Evolutionary conservation across 225 moss, liverwort and hornwort genomes (phyloP).

Genomic region (Anthoceros angustus): DNA sequence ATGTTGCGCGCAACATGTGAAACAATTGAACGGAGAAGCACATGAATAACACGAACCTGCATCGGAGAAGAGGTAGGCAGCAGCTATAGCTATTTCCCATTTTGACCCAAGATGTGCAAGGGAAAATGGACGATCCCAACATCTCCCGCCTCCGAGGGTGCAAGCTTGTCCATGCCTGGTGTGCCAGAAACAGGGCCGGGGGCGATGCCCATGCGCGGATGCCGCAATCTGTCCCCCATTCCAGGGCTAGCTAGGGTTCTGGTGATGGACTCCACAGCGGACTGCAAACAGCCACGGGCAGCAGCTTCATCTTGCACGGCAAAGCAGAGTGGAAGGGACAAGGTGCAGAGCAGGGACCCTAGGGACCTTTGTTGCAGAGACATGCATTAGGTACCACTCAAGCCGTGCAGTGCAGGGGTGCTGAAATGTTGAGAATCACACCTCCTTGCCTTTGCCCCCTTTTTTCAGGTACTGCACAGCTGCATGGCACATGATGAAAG

Average conservation of each 20-base stretch:
- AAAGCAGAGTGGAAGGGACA: neutral
- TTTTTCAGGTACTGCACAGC: constrained; percentile 61
- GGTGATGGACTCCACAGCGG: constrained; percentile 73
- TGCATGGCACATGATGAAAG: constrained; percentile 82
- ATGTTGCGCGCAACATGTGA: neutral
- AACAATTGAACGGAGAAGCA: neutral
- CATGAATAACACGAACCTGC: constrained; percentile 33
- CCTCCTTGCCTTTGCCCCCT: constrained; percentile 78
- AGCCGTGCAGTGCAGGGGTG: constrained; percentile 67
- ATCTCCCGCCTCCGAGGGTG: constrained; percentile 17
- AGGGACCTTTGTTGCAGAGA: constrained; percentile 76
- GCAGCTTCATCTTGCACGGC: too few species aligned
- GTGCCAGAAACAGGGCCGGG: constrained; percentile 74
- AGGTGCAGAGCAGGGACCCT: neutral
- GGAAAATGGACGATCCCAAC: constrained; percentile 9
- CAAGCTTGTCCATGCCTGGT: constrained; percentile 73
- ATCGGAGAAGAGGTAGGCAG: constrained; percentile 61
- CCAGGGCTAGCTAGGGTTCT: constrained; percentile 74
- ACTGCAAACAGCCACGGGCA: constrained; percentile 20
- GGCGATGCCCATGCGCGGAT: constrained; percentile 72
- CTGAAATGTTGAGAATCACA: too few species aligned
- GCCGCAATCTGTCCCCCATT: constrained; percentile 79
- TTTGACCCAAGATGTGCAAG: constrained; percentile 47
- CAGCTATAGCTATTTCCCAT: constrained; percentile 81
- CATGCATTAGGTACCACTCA: constrained; percentile 81